Evolutionary conservation across 1,139 yeast genomes (phyloP), one percentile per base, ranked within the genome.

Genomic region (Zhuliangozyma parablackwelliae): DNA sequence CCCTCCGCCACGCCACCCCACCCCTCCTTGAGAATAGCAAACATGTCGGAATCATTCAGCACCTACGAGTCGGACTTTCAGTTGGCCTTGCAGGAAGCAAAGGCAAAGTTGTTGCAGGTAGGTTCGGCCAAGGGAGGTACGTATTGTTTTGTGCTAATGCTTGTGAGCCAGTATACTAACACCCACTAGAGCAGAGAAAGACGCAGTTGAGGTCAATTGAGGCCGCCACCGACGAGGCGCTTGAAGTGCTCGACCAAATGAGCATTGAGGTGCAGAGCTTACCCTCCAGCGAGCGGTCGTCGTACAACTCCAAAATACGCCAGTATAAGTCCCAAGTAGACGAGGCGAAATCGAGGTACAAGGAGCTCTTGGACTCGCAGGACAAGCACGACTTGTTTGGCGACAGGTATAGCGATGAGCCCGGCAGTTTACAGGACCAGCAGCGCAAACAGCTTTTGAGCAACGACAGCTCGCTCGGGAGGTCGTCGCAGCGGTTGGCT

Each of bases 371-470:
- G 56, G 86, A 84, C 44, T 79, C 75, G 38, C 80, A 78, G 41
- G 89, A 83, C 50, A 71, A 89, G 44, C 57, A 69, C 39, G 82
- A 80, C 40, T 65, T 88, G 36, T 82, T 88, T 54, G 94, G 88
- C n/a, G 63, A 59, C 40, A 54, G 80, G 35, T 69, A 68, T 37
- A 54, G 61, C 8, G 69, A 64, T 35, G 59, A 50, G 35, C 39
- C 41, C 10, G 74, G 63, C 34, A 74, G 69, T 31, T 64, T 67
- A 29, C 73, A 77, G 37, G 79, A 80, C 41, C 76, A 76, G 36
- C 97, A 92, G 60, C 75, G 98, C 36, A 88, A 85, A 50, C 88
- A 85, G 50, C 69, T 94, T 34, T 68, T 94, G 41, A 74, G 76
- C 38, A 88, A 88, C 43, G 87, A 88, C 51, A 82, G 90, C 2